Conservation (phyloP, 2,329 filamentous ascomycete species). For the Cytospora chrysosperma region DNA sequence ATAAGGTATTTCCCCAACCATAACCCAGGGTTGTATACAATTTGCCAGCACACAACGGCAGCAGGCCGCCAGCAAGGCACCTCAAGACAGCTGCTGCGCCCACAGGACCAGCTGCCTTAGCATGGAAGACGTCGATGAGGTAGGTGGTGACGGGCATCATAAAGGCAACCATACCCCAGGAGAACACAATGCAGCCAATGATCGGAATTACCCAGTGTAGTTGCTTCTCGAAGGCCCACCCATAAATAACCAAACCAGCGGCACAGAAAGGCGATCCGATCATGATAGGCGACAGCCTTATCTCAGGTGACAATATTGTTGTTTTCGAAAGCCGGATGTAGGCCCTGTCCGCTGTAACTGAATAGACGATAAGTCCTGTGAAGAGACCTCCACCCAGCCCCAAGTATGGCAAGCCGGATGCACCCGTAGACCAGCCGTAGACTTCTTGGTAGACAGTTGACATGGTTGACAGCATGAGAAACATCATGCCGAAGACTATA, state of each 20-base stretch:
- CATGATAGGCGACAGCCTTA: background rate
- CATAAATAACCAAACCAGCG: background rate
- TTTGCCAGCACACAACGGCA: conserved; percentile 3
- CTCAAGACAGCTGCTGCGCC: conserved; percentile 17
- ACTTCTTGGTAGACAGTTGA: conserved; percentile 53
- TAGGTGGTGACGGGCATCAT: conserved; percentile 15
- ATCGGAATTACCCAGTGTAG: conserved; percentile 9
- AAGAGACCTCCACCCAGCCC: conserved; percentile 55
- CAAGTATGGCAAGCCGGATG: conserved; percentile 55
- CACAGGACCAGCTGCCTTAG: conserved; percentile 8
- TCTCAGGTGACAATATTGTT: background rate
- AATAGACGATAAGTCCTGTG: conserved; percentile 32
- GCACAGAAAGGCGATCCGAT: background rate
- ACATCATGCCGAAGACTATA: conserved; percentile 44
- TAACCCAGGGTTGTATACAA: background rate
- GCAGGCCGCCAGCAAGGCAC: conserved; percentile 1
- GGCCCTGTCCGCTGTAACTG: conserved; percentile 30
- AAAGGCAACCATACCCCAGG: background rate
- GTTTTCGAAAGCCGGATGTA: background rate
- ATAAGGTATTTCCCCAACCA: conserved; percentile 9
- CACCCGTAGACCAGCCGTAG: conserved; percentile 48
- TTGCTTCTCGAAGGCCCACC: background rate
- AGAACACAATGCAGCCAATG: conserved; percentile 1
- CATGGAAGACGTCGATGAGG: conserved; percentile 9
- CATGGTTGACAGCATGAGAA: conserved; percentile 45